Evolutionary conservation across 345 rosid genomes (phyloP), one percentile per base, ranked within the genome.

Genomic region (Hibiscus tridactylites): DNA sequence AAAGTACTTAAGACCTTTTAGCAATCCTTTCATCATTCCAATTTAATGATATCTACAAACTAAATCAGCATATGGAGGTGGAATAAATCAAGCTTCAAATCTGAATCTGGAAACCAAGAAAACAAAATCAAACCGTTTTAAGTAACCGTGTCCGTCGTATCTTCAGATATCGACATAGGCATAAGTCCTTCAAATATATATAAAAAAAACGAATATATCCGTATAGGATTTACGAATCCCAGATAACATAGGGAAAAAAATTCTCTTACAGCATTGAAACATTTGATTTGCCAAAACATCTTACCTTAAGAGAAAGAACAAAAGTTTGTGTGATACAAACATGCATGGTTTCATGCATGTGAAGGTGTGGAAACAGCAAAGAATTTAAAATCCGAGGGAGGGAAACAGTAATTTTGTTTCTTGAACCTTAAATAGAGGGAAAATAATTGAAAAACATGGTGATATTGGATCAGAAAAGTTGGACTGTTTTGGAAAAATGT

Each of bases 21-120:
- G 78, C 53, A 91, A 88, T 72, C 94, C 89, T 78, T 91, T 91
- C 93, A 91, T 83, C 85, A 81, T 90, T 77, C 11, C 74, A 85
- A 19, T 84, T 87, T 64, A 88, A 78, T 85, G 84, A 78, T 68
- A 44, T 86, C 69, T 19, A 44, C 47, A 13, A 12, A 12, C 52
- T 58, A 47, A 60, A 13, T 3, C 58, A 37, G 31, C 71, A 71
- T 42, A 35, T 31, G 21, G 44, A 31, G 21, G 9, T 67, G 46
- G 17, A 63, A 62, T 17, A 2, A 28, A n/a, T 29, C 26, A 37
- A 49, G 53, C 56, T 59, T 65, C 37, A 62, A 74, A 58, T 61
- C 64, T 64, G 68, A 63, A 39, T 19, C 68, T 68, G 31, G 26
- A 28, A 33, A 21, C 13, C 3, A 1, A 65, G 2, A 21, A 17